Conservation (phyloP, 1,284 basidiomycete genomes). For the Puccinia hordei region DNA sequence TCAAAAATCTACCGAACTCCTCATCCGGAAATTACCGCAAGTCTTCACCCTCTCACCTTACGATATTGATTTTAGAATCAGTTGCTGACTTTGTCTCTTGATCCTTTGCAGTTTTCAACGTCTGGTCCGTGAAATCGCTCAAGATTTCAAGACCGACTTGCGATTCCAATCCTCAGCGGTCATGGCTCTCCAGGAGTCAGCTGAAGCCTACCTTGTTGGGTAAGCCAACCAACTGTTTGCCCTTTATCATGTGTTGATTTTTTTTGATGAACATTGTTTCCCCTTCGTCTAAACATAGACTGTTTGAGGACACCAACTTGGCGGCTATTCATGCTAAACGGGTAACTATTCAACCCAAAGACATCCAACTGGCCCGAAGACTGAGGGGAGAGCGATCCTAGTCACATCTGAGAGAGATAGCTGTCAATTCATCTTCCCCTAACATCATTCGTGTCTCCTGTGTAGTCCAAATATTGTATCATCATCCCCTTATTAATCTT, state of each 20-base stretch:
- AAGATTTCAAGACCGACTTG: constrained; percentile 64
- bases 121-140: constrained; percentile 57
- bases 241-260: neutral
- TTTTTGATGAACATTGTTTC: too few species aligned
- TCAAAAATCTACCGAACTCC: constrained; percentile 62
- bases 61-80: too few species aligned
- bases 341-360: constrained; percentile 66
- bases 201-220: constrained; percentile 66
- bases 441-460: too few species aligned
- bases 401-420: too few species aligned
- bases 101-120: constrained; percentile 54
- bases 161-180: constrained; percentile 76
- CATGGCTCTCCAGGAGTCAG: constrained; percentile 52
- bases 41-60: too few species aligned
- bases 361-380: constrained; percentile 75
- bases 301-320: constrained; percentile 63
- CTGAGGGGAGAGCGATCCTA: constrained; percentile 70
- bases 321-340: constrained; percentile 60
- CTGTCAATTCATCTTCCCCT: too few species aligned
- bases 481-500: too few species aligned
- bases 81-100: neutral
- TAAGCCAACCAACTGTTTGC: neutral
- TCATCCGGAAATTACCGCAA: constrained; percentile 60
- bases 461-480: too few species aligned
- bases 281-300: too few species aligned